Base-by-base conservation (phyloP, 331 rosid species). In the Quercus phellos region DNA sequence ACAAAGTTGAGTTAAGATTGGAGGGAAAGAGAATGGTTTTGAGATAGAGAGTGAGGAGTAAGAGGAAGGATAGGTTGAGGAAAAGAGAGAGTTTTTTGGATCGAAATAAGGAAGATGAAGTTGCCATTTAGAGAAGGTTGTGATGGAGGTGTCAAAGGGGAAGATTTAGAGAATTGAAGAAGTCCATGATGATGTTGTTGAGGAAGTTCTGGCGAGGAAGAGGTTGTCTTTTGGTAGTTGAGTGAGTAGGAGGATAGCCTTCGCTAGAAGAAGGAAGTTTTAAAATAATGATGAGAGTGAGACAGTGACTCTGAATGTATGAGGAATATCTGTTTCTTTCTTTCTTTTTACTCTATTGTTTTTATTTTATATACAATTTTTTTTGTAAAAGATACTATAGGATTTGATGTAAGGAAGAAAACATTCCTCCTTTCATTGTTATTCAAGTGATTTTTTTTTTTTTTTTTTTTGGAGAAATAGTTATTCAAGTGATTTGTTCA, bases 51-150 rank as follows among this genome's bases (percentile, higher is more conserved):
- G 58, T 61, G n/a, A 86, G 61, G 76, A 86, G 78, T 38, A 76
- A 43, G 50, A 84, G 27, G 78, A 74, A 86, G 42, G 76, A 72
- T 27, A 78, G 21, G 80, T 86, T 86, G 50, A 81, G 68, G 55
- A 86, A 27, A 61, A 75, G 30, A 58, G 70, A 24, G 54, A 78
- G 50, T 69, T 78, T 84, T 79, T 11, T 77, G 50, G 74, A 42
- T 4, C 29, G 83, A 43, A 64, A 38, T 32, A 18, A 61, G 54
- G 82, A 76, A 70, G 61, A 13, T 68, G 51, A 79, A 75, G 7
- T 3, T 83, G 85, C 89, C 89, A 86, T 86, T 43, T 46, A 72
- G 63, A 72, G 21, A 53, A 42, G 63, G 18, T 70, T 32, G 50
- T 13, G 24, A 11, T 1, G 6, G 46, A 32, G 22, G 70, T 66